Conservation (phyloP, 2,329 filamentous ascomycete species). For the Epicoccum sorghinum region DNA sequence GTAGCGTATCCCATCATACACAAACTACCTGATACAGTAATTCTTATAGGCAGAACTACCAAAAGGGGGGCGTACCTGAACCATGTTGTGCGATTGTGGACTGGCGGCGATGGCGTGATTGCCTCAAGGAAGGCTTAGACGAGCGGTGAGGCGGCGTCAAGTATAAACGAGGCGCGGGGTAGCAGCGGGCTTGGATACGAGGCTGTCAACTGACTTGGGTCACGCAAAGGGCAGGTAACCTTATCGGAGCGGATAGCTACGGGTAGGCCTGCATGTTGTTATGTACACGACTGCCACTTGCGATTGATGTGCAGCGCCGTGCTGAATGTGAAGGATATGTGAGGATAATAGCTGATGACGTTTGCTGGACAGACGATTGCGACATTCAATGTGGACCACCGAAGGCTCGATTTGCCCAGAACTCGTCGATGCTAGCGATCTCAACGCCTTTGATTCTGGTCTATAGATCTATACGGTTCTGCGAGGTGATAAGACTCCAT, state of each 20-base stretch:
- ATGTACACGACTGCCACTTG: conserved; percentile 5
- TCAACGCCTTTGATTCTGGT: neutral
- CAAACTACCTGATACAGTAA: conserved; percentile 27
- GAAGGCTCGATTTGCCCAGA: conserved; percentile 1
- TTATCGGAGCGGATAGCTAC: conserved; percentile 16
- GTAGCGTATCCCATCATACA: conserved; percentile 9
- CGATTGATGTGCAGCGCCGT: conserved; percentile 6
- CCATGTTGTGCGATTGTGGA: conserved; percentile 30
- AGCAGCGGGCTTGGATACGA: conserved; percentile 8
- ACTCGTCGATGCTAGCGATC: neutral
- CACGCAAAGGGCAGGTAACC: conserved; percentile 13
- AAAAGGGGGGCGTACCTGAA: conserved; percentile 31
- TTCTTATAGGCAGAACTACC: conserved; percentile 6
- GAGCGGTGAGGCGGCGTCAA: conserved; percentile 12
- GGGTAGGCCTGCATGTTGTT: conserved; percentile 15
- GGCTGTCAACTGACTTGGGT: conserved; percentile 10
- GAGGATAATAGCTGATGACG: conserved; percentile 16
- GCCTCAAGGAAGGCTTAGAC: conserved; percentile 27
- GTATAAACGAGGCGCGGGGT: conserved; percentile 17
- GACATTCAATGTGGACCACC: conserved; percentile 14
- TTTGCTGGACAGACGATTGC: conserved; percentile 13
- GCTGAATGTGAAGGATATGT: conserved; percentile 1
- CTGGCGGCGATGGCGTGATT: conserved; percentile 40
- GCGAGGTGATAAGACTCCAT: neutral
- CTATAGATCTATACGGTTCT: neutral